phyloP scores from a whole-genome alignment of 208 protist species.

The Acanthamoeba culbertsoni region DNA sequence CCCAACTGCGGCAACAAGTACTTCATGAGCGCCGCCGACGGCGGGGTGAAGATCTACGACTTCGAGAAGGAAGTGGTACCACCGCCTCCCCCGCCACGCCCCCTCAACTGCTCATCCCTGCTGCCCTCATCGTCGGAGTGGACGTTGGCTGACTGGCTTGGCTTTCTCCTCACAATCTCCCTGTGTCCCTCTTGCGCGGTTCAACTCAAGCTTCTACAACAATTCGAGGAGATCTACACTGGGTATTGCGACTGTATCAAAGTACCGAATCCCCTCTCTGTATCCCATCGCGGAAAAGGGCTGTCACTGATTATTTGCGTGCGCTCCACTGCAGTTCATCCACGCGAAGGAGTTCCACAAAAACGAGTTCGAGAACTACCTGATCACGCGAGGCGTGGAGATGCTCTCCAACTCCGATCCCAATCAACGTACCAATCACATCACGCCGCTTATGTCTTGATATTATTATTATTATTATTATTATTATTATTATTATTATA shows the following conservation, averaged over 20 bases:
- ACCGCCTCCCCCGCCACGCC: neutral
- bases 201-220: slow-evolving; percentile 47
- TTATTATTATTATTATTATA: neutral
- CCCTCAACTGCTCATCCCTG: neutral
- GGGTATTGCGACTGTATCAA: slow-evolving; percentile 56
- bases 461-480: neutral
- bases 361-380: neutral
- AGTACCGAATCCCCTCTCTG: neutral
- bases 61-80: slow-evolving; percentile 59
- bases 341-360: slow-evolving; percentile 19
- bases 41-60: slow-evolving; percentile 49
- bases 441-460: too few species aligned
- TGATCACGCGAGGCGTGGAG: slow-evolving; percentile 53
- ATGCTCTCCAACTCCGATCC: slow-evolving; percentile 10
- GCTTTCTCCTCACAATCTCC: too few species aligned
- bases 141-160: too few species aligned
- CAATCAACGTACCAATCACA: neutral
- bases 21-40: slow-evolving; percentile 47
- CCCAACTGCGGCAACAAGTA: slow-evolving; percentile 60
- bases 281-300: neutral
- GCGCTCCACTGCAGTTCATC: neutral
- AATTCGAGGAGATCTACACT: slow-evolving; percentile 55
- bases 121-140: neutral
- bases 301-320: neutral
- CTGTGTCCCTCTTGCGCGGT: too few species aligned